phyloP scores from a whole-genome alignment of 225 moss, liverwort and hornwort genomes.

The Pseudisothecium myosuroides region DNA sequence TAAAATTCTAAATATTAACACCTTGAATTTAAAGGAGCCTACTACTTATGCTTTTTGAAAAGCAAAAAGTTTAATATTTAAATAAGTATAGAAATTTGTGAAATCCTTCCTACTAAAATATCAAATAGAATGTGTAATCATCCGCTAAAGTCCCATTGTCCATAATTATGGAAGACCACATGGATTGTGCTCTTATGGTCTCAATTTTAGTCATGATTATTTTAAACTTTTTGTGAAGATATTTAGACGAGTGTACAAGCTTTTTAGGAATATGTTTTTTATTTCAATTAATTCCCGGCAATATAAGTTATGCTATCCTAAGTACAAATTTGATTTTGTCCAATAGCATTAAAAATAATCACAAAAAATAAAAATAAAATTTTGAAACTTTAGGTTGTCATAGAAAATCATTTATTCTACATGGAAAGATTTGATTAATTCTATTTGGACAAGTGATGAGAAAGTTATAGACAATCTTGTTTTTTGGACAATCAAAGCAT shows the following conservation, averaged over 20 bases:
- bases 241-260: rapidly evolving
- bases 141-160: not conserved
- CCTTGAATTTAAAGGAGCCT: not conserved
- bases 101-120: not conserved
- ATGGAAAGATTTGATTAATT: too few relatives aligned
- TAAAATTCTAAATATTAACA: not conserved
- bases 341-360: too few relatives aligned
- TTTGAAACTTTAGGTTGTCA: too few relatives aligned
- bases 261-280: not conserved
- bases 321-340: too few relatives aligned
- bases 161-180: rapidly evolving
- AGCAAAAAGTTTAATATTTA: not conserved
- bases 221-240: not conserved
- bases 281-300: rapidly evolving
- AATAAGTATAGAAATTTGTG: not conserved
- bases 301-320: too few relatives aligned
- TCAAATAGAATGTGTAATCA: not conserved
- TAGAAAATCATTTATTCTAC: too few relatives aligned
- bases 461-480: too few relatives aligned
- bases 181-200: not conserved
- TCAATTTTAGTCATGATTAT: not conserved
- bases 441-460: too few relatives aligned
- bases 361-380: too few relatives aligned
- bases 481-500: too few relatives aligned
- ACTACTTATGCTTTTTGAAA: not conserved